These are phyloP conservation scores for Candida andamanensis DNA, from an alignment of 805 yeast species.

Conservation along the genomic window DNA sequence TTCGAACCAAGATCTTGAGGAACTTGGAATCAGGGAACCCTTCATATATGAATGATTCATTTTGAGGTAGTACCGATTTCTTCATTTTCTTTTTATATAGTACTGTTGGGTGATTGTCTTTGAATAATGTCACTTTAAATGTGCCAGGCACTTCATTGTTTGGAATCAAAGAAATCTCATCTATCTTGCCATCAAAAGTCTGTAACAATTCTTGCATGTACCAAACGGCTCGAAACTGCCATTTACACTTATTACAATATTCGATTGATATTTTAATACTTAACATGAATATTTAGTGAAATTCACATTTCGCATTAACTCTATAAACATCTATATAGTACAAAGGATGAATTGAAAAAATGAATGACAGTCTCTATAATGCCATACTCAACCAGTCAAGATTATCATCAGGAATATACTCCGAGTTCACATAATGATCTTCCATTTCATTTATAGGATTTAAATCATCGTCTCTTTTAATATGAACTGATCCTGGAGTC, in stretches of 20 bases:
- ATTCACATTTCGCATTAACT: slow-evolving; percentile 2
- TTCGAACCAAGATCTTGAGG: slow-evolving; percentile 63
- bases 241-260: slow-evolving; percentile 79
- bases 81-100: slow-evolving; percentile 53
- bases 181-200: slow-evolving; percentile 63
- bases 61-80: slow-evolving; percentile 23
- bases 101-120: slow-evolving; percentile 7
- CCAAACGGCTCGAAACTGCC: slow-evolving; percentile 90
- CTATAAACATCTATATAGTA: slow-evolving; percentile 4
- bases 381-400: slow-evolving; percentile 30
- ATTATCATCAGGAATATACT: slow-evolving; percentile 12
- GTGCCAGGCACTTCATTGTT: slow-evolving; percentile 19
- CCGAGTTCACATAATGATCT: slow-evolving; percentile 11
- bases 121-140: slow-evolving; percentile 16
- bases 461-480: slow-evolving; percentile 8
- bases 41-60: slow-evolving; percentile 37
- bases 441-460: slow-evolving; percentile 12
- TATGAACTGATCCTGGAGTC: slow-evolving; percentile 6
- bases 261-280: slow-evolving; percentile 44
- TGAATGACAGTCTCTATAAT: slow-evolving; percentile 7
- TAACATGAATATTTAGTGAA: neutral
- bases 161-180: slow-evolving; percentile 32
- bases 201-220: slow-evolving; percentile 79
- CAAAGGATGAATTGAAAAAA: slow-evolving; percentile 2
- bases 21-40: slow-evolving; percentile 89